Conservation (phyloP, 345 rosid genomes). For the Melaleuca alternifolia region DNA sequence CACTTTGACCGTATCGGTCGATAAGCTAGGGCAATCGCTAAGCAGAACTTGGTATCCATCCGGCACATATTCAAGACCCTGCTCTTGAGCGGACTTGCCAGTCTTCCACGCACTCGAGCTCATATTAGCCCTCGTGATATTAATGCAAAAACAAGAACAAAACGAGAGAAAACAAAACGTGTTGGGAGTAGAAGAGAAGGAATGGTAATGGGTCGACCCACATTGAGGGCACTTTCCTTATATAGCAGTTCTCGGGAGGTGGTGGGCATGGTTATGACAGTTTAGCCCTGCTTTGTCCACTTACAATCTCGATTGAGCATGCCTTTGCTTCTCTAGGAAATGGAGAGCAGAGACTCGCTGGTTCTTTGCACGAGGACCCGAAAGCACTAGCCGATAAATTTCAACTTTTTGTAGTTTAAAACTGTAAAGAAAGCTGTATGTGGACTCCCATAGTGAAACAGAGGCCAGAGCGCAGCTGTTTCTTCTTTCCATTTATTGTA, state of each 20-base stretch:
- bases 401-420: background rate
- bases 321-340: background rate
- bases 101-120: background rate
- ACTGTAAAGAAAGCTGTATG: background rate
- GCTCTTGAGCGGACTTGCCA: constrained; percentile 28
- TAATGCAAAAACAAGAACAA: background rate
- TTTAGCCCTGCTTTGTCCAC: background rate
- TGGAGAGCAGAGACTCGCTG: background rate
- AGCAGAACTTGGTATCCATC: constrained; percentile 24
- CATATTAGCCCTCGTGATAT: background rate
- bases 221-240: background rate
- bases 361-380: background rate
- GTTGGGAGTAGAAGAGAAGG: background rate
- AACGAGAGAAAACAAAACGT: background rate
- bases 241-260: background rate
- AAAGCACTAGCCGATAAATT: background rate
- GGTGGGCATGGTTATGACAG: background rate
- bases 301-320: background rate
- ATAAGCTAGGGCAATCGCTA: constrained; percentile 8
- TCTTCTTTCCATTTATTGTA: background rate
- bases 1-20: constrained; percentile 5
- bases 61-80: constrained; percentile 21
- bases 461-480: background rate
- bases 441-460: background rate
- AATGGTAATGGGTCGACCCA: background rate